Evolutionary conservation across 208 protist genomes (phyloP).

Genomic region (Herpetomonas tarakana): DNA sequence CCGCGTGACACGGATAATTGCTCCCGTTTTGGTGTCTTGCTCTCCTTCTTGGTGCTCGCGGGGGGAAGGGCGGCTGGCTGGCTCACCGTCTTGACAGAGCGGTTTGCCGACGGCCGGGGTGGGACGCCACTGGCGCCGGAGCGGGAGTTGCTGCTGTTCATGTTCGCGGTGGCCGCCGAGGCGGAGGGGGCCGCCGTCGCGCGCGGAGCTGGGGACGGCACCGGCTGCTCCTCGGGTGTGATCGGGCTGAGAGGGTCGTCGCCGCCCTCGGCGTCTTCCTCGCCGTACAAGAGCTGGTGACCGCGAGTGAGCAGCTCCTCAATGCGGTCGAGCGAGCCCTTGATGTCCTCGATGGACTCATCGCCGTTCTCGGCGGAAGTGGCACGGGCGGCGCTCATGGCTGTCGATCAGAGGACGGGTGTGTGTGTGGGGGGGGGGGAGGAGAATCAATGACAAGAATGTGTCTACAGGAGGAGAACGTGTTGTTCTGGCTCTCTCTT

Average conservation of each 20-base stretch:
- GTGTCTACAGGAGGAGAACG: too few species aligned
- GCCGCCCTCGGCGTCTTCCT: constrained; percentile 14
- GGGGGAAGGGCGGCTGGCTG: not conserved
- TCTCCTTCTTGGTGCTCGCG: not conserved
- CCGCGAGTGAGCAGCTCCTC: constrained; percentile 44
- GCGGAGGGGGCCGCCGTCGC: not conserved
- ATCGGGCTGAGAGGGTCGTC: not conserved
- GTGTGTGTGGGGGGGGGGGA: constrained; percentile 1
- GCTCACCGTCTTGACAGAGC: not conserved
- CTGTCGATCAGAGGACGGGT: not conserved
- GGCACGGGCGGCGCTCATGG: not conserved
- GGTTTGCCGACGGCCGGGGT: too few species aligned
- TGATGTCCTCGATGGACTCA: constrained; percentile 31
- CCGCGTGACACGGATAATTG: not conserved
- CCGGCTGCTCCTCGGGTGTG: not conserved
- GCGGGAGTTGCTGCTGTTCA: not conserved
- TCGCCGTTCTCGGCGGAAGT: not conserved
- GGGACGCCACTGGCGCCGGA: not conserved
- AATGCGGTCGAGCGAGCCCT: constrained; percentile 51
- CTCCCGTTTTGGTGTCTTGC: not conserved
- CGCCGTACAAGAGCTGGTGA: constrained; percentile 48
- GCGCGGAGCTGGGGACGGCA: constrained; percentile 5
- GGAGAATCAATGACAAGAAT: not conserved
- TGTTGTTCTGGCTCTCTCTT: too few species aligned
- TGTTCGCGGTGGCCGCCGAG: not conserved